Evolutionary conservation across 192 early-diverging fungal species (phyloP).

Genomic region (Chytriomyces confervae): DNA sequence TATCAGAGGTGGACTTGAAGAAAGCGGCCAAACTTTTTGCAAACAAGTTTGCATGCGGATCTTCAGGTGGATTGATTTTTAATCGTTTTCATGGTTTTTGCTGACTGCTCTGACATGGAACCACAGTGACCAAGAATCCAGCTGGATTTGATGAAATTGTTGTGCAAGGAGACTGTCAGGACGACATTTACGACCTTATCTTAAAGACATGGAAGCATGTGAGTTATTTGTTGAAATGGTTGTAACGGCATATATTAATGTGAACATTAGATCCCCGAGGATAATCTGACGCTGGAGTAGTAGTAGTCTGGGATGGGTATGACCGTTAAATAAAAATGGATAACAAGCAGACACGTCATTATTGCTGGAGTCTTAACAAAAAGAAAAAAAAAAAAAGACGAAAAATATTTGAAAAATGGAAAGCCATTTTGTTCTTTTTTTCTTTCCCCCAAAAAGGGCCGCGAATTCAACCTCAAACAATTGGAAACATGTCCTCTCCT

Average conservation of each 20-base stretch:
- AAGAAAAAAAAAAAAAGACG: background rate
- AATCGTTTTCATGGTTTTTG: background rate
- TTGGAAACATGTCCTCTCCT: background rate
- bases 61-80: constrained; percentile 57
- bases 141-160: constrained; percentile 94
- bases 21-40: constrained; percentile 97
- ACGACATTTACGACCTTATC: constrained; percentile 89
- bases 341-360: too few species aligned
- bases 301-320: too few species aligned
- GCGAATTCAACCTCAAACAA: background rate
- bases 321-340: too few species aligned
- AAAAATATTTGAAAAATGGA: background rate
- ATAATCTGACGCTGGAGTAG: constrained; percentile 11
- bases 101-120: constrained; percentile 46
- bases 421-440: constrained; percentile 25
- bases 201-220: constrained; percentile 71
- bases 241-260: background rate
- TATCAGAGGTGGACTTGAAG: constrained; percentile 88
- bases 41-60: constrained; percentile 92
- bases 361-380: background rate
- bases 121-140: constrained; percentile 79
- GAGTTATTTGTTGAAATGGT: constrained; percentile 20
- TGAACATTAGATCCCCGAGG: constrained; percentile 8
- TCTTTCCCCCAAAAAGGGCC: constrained; percentile 11
- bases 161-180: constrained; percentile 92